A percentile compares a stretch with the other conserved stretches of the same genome.
Evolutionary conservation across 1,284 basidiomycete species (phyloP).

Genomic region (Pseudozyma hubeiensis): DNA sequence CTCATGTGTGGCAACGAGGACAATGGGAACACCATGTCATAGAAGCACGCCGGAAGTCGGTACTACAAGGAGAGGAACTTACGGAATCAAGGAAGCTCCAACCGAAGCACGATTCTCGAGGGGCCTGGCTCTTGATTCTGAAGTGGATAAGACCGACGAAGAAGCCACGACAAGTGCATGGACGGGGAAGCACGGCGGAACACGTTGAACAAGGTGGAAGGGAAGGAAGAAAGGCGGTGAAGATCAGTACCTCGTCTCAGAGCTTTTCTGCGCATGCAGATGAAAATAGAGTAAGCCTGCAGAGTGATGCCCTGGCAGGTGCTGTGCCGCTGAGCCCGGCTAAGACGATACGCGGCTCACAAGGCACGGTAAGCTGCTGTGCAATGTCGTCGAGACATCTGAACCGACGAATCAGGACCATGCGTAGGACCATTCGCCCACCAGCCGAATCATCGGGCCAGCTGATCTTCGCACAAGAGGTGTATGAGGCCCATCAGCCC

Average conservation of each 20-base stretch:
- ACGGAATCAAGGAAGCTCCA: conserved; percentile 14
- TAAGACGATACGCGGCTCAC: too few relatives aligned
- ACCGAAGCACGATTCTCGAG: conserved; percentile 12
- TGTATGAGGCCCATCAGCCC: not conserved
- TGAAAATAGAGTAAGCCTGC: not conserved
- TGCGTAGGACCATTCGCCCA: conserved; percentile 11
- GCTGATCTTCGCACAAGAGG: conserved; percentile 1
- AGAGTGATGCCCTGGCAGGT: not conserved
- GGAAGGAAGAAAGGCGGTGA: conserved; percentile 1
- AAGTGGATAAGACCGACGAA: not conserved
- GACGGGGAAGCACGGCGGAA: not conserved
- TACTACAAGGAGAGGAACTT: conserved; percentile 9
- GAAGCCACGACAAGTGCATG: not conserved
- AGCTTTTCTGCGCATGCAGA: not conserved
- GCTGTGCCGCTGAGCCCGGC: not conserved
- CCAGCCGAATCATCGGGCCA: conserved; percentile 40
- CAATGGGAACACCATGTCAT: conserved; percentile 10
- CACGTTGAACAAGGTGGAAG: not conserved
- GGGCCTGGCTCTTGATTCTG: conserved; percentile 13
- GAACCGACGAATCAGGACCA: not conserved
- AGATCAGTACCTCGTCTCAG: conserved; percentile 3
- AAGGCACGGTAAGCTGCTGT: not conserved
- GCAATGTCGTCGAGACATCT: conserved; percentile 3
- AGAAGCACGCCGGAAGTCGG: not conserved
- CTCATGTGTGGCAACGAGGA: conserved; percentile 8